Evolutionary conservation across 2,329 filamentous ascomycete species (phyloP), one percentile per base, ranked within the genome.

Genomic region (Dothiorella sarmentorum): DNA sequence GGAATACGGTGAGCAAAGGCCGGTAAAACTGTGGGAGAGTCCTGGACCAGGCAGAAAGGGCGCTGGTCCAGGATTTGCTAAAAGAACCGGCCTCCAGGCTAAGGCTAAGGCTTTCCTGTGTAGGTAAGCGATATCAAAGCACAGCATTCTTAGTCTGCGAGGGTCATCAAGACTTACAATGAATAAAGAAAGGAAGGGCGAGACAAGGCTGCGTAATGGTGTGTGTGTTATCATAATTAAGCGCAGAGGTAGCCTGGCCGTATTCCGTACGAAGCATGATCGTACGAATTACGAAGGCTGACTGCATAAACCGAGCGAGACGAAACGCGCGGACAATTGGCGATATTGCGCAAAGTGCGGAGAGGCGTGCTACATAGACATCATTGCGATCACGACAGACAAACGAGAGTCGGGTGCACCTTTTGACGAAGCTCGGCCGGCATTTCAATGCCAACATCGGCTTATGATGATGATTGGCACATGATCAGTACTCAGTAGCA

Each of bases 301-400:
- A 20, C 33, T 27, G 49, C 35, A 53, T 40, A 29, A 29, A 26
- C 35, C 49, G 49, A 38, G 49, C 49, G 15, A 26, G 33, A 24
- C 35, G 33, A 24, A n/a, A 22, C 13, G 35, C 11, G 27, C 35
- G 49, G 49, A 17, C 20, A 13, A 15, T 40, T 29, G 22, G 10
- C 49, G 35, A 53, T 11, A 40, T 53, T 40, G 49, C 49, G 49
- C 24, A 53, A 52, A 53, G 33, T 31, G 49, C 49, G 49, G 49
- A 53, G 49, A 37, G 33, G 47, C 31, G 33, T 53, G 31, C 47
- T 26, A 18, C n/a, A n/a, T n/a, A n/a, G 47, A 20, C 31, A 17
- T 10, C 18, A 24, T 37, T 15, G 15, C 27, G 22, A 52, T 37
- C 31, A 52, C 20, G 18, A 24, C 17, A 22, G n/a, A 15, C 10